phyloP scores from a whole-genome alignment of 352 stramenopile species.

The Phytophthora europaea region DNA sequence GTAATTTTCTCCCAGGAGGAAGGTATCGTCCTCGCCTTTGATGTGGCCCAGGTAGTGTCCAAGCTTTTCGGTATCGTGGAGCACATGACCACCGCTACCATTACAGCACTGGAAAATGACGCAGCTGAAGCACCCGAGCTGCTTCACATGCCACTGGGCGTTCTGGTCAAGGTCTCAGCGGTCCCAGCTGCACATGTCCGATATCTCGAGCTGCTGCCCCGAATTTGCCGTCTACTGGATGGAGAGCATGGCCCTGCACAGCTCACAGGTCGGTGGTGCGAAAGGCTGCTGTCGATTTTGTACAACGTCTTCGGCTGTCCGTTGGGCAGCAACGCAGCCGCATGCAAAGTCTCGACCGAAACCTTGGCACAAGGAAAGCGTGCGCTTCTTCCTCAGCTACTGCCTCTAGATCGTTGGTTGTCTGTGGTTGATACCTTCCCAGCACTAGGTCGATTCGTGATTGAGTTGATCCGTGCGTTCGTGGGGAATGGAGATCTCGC shows the following conservation, averaged over 20 bases:
- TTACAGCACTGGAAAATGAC: slow-evolving; percentile 2
- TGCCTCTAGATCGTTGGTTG: slow-evolving; percentile 68
- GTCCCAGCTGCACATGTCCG: slow-evolving; percentile 42
- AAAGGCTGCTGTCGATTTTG: slow-evolving; percentile 59
- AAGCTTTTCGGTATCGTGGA: slow-evolving; percentile 64
- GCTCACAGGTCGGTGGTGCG: slow-evolving; percentile 31
- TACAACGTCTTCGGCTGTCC: slow-evolving; percentile 73
- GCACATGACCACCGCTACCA: slow-evolving; percentile 13
- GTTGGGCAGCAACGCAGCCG: slow-evolving; percentile 15
- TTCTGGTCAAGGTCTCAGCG: slow-evolving; percentile 61
- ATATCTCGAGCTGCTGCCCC: slow-evolving; percentile 52
- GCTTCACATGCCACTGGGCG: slow-evolving; percentile 51
- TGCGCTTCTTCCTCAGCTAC: slow-evolving; percentile 56
- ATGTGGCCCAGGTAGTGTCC: slow-evolving; percentile 54
- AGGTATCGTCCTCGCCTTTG: slow-evolving; percentile 53
- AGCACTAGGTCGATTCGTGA: slow-evolving; percentile 47
- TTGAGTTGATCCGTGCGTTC: slow-evolving; percentile 69
- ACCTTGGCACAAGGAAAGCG: slow-evolving; percentile 39
- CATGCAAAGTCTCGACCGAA: slow-evolving; percentile 10
- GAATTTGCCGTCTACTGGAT: slow-evolving; percentile 35
- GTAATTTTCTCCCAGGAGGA: slow-evolving; percentile 58
- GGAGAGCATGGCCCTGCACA: slow-evolving; percentile 25
- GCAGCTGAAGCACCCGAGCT: slow-evolving; percentile 29
- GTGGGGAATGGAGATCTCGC: slow-evolving; percentile 33
- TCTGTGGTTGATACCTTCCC: slow-evolving; percentile 41